Evolutionary conservation across 371 early-diverging fungal species (phyloP).

Genomic region (Catenaria anguillulae): DNA sequence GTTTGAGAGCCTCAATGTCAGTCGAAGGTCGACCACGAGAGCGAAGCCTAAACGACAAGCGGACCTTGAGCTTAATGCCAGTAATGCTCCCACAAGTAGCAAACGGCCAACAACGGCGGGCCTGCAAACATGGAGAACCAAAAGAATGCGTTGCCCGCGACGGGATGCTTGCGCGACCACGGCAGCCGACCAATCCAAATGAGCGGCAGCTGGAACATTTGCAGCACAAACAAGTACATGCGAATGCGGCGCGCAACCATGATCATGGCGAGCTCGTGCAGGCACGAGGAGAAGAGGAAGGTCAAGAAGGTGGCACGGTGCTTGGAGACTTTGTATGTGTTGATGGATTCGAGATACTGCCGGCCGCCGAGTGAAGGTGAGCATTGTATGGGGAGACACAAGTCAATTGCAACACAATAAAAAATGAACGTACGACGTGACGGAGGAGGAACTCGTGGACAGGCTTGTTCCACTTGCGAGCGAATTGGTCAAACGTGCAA

Average conservation of each 20-base stretch:
- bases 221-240: slow-evolving; percentile 67
- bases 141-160: slow-evolving; percentile 63
- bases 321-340: slow-evolving; percentile 55
- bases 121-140: slow-evolving; percentile 74
- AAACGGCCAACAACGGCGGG: slow-evolving; percentile 59
- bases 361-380: background rate
- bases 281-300: slow-evolving; percentile 66
- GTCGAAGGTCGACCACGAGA: too few species aligned
- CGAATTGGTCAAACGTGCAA: slow-evolving; percentile 16
- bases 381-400: too few species aligned
- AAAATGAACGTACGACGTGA: slow-evolving; percentile 39
- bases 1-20: too few species aligned
- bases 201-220: slow-evolving; percentile 53
- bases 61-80: too few species aligned
- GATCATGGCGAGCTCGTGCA: slow-evolving; percentile 82
- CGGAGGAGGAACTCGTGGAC: slow-evolving; percentile 90
- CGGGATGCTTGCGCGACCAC: slow-evolving; percentile 37
- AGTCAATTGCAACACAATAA: background rate
- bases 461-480: slow-evolving; percentile 95
- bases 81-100: slow-evolving; percentile 46
- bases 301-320: slow-evolving; percentile 61
- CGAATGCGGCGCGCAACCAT: slow-evolving; percentile 53
- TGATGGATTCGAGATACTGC: slow-evolving; percentile 57
- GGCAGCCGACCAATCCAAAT: slow-evolving; percentile 52
- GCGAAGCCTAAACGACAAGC: too few species aligned